Percentiles rank a stretch among this genome's conserved stretches.
phyloP scores from a whole-genome alignment of 1,284 basidiomycete genomes.

The Macrocybe sp. region DNA sequence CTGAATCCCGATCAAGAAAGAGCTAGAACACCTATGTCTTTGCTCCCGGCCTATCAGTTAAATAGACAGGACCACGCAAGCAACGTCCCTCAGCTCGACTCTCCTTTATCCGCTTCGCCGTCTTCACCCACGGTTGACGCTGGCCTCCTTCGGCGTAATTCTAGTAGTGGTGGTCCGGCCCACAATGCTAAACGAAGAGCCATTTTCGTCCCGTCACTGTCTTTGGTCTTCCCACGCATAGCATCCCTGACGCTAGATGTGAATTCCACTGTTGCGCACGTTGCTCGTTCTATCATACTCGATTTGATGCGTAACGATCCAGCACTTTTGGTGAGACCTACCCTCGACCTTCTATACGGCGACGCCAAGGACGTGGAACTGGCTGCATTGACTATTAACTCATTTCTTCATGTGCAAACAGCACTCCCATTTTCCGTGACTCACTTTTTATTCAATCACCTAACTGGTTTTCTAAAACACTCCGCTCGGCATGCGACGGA shows the following conservation, averaged over 20 bases:
- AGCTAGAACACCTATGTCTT: constrained; percentile 58
- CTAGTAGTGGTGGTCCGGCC: constrained; percentile 41
- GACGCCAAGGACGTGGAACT: constrained; percentile 40
- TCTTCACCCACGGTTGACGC: constrained; percentile 19
- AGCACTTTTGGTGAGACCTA: constrained; percentile 54
- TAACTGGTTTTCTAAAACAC: constrained; percentile 67
- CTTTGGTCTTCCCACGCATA: constrained; percentile 47
- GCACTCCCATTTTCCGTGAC: constrained; percentile 61
- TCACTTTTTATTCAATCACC: constrained; percentile 64
- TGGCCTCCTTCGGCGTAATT: constrained; percentile 45
- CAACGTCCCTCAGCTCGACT: constrained; percentile 18
- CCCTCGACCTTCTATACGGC: constrained; percentile 55
- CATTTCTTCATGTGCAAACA: constrained; percentile 49
- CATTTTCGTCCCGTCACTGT: constrained; percentile 59
- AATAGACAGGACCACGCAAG: constrained; percentile 39
- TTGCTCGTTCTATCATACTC: constrained; percentile 53
- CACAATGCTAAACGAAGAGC: constrained; percentile 50
- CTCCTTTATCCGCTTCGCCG: constrained; percentile 27
- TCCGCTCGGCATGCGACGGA: constrained; percentile 41
- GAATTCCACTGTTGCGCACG: constrained; percentile 50
- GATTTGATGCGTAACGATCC: constrained; percentile 77
- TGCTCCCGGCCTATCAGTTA: constrained; percentile 51
- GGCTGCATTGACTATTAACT: constrained; percentile 45
- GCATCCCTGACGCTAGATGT: constrained; percentile 47
- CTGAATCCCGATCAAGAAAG: constrained; percentile 53